Evolutionary conservation across 2,329 filamentous ascomycete species (phyloP).

Genomic region (Verticillium nubilum): DNA sequence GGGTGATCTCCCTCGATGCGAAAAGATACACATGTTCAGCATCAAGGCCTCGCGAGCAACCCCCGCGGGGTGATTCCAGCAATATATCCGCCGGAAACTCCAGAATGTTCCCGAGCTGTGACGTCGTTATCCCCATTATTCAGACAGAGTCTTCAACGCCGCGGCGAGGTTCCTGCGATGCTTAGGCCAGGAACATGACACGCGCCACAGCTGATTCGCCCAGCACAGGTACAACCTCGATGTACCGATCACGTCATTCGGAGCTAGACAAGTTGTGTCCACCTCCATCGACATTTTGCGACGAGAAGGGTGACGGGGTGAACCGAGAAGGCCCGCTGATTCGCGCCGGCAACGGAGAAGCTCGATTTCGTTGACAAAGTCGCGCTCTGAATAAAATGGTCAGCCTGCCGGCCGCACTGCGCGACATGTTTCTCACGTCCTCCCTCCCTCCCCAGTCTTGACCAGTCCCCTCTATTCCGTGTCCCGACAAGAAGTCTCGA

Average conservation of each 20-base stretch:
- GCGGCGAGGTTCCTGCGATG: background rate
- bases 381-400: background rate
- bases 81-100: background rate
- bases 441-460: background rate
- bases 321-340: background rate
- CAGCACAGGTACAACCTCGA: slow-evolving; percentile 10
- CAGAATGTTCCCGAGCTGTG: background rate
- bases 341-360: slow-evolving; percentile 1
- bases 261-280: slow-evolving; percentile 8
- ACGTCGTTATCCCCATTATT: background rate
- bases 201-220: slow-evolving; percentile 3
- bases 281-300: background rate
- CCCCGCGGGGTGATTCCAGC: background rate
- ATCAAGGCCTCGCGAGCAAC: background rate
- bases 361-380: slow-evolving; percentile 6
- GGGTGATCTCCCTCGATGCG: background rate
- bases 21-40: background rate
- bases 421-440: background rate
- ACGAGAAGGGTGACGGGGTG: background rate
- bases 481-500: slow-evolving; percentile 6
- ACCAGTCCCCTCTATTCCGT: background rate
- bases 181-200: background rate
- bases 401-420: background rate
- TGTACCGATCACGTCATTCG: slow-evolving; percentile 18
- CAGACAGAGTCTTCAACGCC: background rate